Conservation (phyloP, 257 asterid species). For the Nicotiana knightiana region DNA sequence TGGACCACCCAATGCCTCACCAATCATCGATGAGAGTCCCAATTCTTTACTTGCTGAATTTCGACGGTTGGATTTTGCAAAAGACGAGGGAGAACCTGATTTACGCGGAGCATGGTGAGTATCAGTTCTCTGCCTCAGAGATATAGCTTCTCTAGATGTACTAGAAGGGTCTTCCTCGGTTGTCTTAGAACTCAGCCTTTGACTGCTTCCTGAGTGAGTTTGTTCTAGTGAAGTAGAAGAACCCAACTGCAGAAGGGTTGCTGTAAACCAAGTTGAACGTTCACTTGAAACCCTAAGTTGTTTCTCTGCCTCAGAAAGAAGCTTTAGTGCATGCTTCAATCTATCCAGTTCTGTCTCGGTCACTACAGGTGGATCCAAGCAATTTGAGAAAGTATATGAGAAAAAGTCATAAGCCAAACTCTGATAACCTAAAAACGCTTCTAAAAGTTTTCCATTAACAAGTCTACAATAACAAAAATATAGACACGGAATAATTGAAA, state of each 20-base stretch:
- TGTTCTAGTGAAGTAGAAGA: slow-evolving; percentile 62
- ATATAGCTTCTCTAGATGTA: slow-evolving; percentile 44
- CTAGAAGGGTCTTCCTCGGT: slow-evolving; percentile 56
- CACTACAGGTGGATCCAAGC: slow-evolving; percentile 40
- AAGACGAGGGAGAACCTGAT: slow-evolving; percentile 40
- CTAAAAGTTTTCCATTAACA: background rate
- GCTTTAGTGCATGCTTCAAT: slow-evolving; percentile 72
- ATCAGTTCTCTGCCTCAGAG: slow-evolving; percentile 34
- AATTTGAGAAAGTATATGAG: background rate
- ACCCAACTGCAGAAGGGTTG: slow-evolving; percentile 88
- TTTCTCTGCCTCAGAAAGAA: slow-evolving; percentile 93
- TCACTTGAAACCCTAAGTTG: slow-evolving; percentile 81
- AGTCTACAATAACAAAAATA: background rate
- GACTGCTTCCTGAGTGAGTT: slow-evolving; percentile 72
- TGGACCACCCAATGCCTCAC: slow-evolving; percentile 22
- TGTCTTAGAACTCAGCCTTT: slow-evolving; percentile 68
- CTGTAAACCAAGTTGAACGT: slow-evolving; percentile 97
- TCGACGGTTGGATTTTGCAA: slow-evolving; percentile 27
- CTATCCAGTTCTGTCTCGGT: slow-evolving; percentile 71
- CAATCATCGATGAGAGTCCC: slow-evolving; percentile 14
- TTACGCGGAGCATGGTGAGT: slow-evolving; percentile 31
- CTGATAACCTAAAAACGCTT: background rate
- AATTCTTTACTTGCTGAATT: slow-evolving; percentile 41
- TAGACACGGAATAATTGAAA: background rate
- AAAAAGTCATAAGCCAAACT: background rate